Base-by-base conservation (phyloP, 148 eudicot species). In the Hydrangea macrophylla region DNA sequence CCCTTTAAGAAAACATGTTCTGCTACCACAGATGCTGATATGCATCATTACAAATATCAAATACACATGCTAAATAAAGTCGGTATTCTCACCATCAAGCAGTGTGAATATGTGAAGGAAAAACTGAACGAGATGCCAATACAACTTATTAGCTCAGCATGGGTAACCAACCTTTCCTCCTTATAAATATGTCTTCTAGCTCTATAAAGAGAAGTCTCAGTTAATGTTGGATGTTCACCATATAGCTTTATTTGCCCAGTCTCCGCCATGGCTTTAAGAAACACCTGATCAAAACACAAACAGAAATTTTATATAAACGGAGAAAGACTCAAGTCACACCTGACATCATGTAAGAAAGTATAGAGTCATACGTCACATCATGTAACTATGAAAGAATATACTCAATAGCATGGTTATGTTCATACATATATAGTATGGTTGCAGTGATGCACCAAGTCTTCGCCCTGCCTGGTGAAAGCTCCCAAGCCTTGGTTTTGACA, bases 201-300 rank as follows among this genome's bases (percentile, higher is more conserved):
- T 83, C 97, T 84, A 76, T 85, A 95, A 9, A 95, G 96, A 56
- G 99, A 68, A 55, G 86, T 78, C 80, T 95, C 99, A 10, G 99
- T 95, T 65, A 80, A 60, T 70, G 99, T 90, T 69, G 99, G 99
- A 51, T 82, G 73, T 51, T 95, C 97, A 45, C 99, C 96, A 73
- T 85, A 91, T 59, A 95, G 90, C 83, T 91, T 95, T 60, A 95
- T 73, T 79, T 95, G 99, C 70, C 99, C 99, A 24, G 88, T 87
- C 82, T 91, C 97, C 68, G 99, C 99, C 99, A 95, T 95, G 64
- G 99, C 99, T 83, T 95, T 95, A 48, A 95, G 97, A 75, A 94
- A 94, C 37, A 85, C 99, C 99, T 94, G 78, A 62, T 18, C 48
- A 32, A 45, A 8, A 70, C 24, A 50, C 7, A 62, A n/a, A 51